Evolutionary conservation across 2,329 filamentous ascomycete genomes (phyloP), one percentile per base, ranked within the genome.

Genomic region (Annulohypoxylon truncatum): DNA sequence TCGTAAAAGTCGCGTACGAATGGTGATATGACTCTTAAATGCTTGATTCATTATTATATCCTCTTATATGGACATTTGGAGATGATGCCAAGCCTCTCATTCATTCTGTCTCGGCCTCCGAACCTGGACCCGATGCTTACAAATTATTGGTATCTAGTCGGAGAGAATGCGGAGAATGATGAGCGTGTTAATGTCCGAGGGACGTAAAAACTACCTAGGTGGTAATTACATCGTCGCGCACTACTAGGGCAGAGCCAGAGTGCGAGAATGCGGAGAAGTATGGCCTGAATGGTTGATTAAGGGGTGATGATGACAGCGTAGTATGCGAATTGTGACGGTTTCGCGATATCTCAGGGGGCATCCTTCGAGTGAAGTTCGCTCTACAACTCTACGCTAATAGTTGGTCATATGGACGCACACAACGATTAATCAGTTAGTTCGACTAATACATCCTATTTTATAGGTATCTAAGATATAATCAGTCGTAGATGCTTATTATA

Each of bases 61-160:
- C 18, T 38, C 3, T 55, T 51, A 26, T 20, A 15, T 46, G 48
- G 46, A 58, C 18, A 31, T 12, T 55, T 55, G 20, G 44, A 29
- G 26, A 46, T 8, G 24, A 4, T 48, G 47, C 26, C 33, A 40
- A 29, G 50, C 55, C 47, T 53, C 46, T 61, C 51, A 42, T 35
- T n/a, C 15, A 31, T 38, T 46, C 31, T 31, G 26, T 51, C 35
- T 62, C 58, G 54, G 64, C 10, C 47, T 54, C 58, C 64, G 58
- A 66, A 13, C 22, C 9, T 48, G 28, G 47, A 28, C 40, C 42
- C 47, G 47, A 58, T 40, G 58, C 54, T 62, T 66, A 62, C 53
- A 66, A 62, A 66, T 62, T 13, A 50, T 35, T 7, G 33, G 22
- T 9, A 26, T 6, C 13, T 20, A 13, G 26, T 44, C 31, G 52